Evolutionary conservation across 495 filamentous ascomycete species (phyloP).

Genomic region (Podospora comata): DNA sequence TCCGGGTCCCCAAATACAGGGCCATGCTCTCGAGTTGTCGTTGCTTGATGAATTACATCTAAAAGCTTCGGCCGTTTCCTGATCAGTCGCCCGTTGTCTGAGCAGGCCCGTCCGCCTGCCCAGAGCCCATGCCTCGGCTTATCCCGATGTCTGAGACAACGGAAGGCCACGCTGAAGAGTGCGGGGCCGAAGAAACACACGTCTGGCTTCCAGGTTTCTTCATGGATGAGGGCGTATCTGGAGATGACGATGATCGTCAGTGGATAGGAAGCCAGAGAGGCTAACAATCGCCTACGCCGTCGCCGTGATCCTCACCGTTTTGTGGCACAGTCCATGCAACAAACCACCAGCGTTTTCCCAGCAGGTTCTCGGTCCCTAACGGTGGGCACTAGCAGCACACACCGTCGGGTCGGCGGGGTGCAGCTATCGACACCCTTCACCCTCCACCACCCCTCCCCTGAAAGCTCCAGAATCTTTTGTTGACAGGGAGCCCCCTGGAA

Average conservation of each 20-base stretch:
- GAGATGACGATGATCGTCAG: neutral
- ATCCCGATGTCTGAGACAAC: constrained; percentile 7
- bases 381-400: constrained; percentile 1
- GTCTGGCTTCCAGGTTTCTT: neutral
- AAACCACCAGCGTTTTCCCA: neutral
- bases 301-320: neutral
- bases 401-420: constrained; percentile 17
- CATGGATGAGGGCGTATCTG: neutral
- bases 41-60: neutral
- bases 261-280: neutral
- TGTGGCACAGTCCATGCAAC: neutral
- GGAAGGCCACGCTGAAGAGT: neutral
- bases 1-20: constrained; percentile 3
- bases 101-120: neutral
- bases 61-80: neutral
- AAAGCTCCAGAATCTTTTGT: constrained; percentile 21
- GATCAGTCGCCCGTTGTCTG: neutral
- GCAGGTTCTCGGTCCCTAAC: neutral
- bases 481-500: constrained; percentile 10
- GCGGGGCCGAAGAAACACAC: neutral
- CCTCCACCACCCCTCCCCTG: constrained; percentile 14
- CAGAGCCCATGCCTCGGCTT: neutral
- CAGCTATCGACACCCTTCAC: constrained; percentile 17
- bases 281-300: neutral
- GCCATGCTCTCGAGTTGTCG: neutral